phyloP scores from a whole-genome alignment of 2,329 filamentous ascomycete species.

The Aspergillus transmontanensis region DNA sequence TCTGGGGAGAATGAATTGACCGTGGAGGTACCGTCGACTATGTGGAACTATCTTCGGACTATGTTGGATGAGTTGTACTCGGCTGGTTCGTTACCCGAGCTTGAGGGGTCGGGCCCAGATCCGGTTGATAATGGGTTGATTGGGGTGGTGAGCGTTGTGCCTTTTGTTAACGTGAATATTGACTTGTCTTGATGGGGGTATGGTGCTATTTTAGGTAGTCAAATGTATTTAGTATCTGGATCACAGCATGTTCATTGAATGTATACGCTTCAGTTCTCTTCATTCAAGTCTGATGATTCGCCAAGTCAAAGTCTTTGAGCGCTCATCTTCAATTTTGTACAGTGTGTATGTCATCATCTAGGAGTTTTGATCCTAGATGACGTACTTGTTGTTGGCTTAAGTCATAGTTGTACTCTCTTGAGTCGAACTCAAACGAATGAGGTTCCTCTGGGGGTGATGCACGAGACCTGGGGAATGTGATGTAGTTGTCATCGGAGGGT shows the following conservation, averaged over 20 bases:
- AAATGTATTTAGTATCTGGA: not conserved
- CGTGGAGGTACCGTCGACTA: conserved; percentile 21
- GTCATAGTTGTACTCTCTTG: too few species aligned
- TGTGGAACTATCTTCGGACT: conserved; percentile 24
- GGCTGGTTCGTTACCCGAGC: not conserved
- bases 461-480: too few species aligned
- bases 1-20: conserved; percentile 12
- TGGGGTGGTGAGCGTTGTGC: conserved; percentile 12
- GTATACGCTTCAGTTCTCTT: too few species aligned
- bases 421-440: not conserved
- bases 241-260: not conserved
- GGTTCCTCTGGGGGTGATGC: not conserved
- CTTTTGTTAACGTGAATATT: conserved; percentile 9
- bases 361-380: too few species aligned
- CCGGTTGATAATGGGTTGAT: conserved; percentile 19
- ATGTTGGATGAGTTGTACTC: conserved; percentile 15
- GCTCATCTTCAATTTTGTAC: too few species aligned
- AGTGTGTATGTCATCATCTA: too few species aligned
- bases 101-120: not conserved
- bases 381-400: too few species aligned
- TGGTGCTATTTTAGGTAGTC: not conserved
- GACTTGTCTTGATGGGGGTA: not conserved
- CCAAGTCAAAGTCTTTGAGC: too few species aligned
- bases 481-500: not conserved
- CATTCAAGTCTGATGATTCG: too few species aligned